Base-by-base conservation (phyloP, 352 stramenopile genomes). In the Phytophthora hybrid region DNA sequence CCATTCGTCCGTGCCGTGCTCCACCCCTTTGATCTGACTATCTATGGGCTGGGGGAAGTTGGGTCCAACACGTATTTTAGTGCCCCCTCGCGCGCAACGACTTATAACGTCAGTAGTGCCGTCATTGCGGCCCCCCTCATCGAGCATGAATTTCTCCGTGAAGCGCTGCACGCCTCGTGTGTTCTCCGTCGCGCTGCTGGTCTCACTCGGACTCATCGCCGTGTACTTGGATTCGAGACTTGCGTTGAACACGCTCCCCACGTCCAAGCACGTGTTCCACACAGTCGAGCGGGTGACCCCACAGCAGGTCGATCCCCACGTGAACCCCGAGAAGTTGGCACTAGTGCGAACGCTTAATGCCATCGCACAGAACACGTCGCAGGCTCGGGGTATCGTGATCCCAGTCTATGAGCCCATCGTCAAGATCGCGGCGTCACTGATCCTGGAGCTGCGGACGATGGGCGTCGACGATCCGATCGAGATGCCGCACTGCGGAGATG, bases 401-500 rank as follows among this genome's bases (percentile, higher is more conserved):
- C 66, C 69, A 51, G 62, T 81, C 0, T 80, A 76, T 55, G 74
- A 85, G 37, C 54, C 52, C 21, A 84, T 79, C n/a, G 72, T 61
- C 1, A 59, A 59, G 23, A 53, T 85, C 1, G 78, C 60, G 9
- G 56, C 55, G 5, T 83, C 75, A 4, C 47, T 85, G 10, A 65
- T 85, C 34, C 59, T 77, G 39, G 73, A 81, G 52, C 64, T 83
- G 10, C 68, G 76, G 9, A 62, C 62, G 0, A 59, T 84, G 51
- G 65, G 66, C 18, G 59, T 82, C 10, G 64, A 73, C 11, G 46
- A 52, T 1, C 68, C 76, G 2, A 52, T 84, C 1, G 82, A 87
- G 51, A 56, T 82, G 41, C 76, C 78, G n/a, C 66, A 83, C 54
- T 85, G 78, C 59, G 78, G 78, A 44, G 78, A 85, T 46, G 49